Percentiles rank a stretch among this genome's conserved stretches.
These are phyloP conservation scores for Misopates orontium DNA, from an alignment of 257 asterid species.

Conservation along the genomic window DNA sequence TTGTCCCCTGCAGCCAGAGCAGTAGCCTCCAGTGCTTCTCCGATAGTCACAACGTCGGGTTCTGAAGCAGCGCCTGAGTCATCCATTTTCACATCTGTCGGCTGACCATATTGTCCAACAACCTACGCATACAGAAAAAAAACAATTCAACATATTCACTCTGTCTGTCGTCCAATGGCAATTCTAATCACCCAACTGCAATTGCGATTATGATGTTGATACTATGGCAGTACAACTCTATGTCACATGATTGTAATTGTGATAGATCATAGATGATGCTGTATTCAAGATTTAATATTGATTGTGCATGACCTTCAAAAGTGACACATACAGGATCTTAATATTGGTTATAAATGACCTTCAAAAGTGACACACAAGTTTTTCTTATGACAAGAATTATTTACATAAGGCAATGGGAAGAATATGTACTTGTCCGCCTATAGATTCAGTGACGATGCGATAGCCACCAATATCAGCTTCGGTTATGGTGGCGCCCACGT, in stretches of 20 bases:
- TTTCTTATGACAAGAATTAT: background rate
- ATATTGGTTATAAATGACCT: too few relatives aligned
- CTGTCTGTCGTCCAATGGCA: too few relatives aligned
- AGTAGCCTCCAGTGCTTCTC: constrained; percentile 74
- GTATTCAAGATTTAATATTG: too few relatives aligned
- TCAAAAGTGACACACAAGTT: background rate
- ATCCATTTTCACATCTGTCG: constrained; percentile 14
- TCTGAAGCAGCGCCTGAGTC: background rate
- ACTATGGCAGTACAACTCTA: too few relatives aligned
- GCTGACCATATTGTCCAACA: constrained; percentile 41
- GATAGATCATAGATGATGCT: too few relatives aligned
- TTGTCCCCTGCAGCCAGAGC: constrained; percentile 49
- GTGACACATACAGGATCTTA: too few relatives aligned
- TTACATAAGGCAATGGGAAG: background rate
- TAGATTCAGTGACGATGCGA: constrained; percentile 50
- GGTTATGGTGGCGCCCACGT: constrained; percentile 48
- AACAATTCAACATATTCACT: background rate
- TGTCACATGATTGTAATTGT: too few relatives aligned
- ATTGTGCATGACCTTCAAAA: too few relatives aligned
- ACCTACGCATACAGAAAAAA: constrained; percentile 28
- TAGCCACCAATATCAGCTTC: constrained; percentile 48
- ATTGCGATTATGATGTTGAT: too few relatives aligned
- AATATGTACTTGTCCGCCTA: constrained; percentile 54
- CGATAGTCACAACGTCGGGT: constrained; percentile 46
- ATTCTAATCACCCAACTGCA: too few relatives aligned